phyloP scores from a whole-genome alignment of 2,329 filamentous ascomycete species.

The Ramichloridium luteum region DNA sequence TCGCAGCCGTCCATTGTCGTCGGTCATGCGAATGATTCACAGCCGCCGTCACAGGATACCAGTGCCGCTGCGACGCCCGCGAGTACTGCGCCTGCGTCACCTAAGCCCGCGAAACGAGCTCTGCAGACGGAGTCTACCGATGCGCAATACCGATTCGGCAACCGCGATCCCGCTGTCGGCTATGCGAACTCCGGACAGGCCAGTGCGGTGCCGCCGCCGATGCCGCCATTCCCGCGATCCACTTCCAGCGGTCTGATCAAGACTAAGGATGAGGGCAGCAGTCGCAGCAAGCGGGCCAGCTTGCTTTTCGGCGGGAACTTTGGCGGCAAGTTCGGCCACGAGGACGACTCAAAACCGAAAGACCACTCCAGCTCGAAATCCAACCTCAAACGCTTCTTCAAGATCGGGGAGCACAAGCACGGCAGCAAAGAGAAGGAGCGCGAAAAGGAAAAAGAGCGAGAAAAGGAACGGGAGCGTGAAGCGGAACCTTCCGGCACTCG shows the following conservation, averaged over 20 bases:
- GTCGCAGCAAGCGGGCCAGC: constrained; percentile 5
- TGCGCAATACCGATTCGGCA: constrained; percentile 70
- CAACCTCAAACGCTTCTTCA: constrained; percentile 94
- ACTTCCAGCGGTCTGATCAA: background rate
- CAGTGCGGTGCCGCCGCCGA: constrained; percentile 17
- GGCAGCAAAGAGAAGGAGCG: constrained; percentile 48
- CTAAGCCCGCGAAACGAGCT: constrained; percentile 57
- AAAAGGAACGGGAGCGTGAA: no score
- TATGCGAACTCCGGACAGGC: constrained; percentile 31
- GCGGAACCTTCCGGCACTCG: constrained; percentile 28
- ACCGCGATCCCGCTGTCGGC: constrained; percentile 54
- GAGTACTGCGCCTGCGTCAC: constrained; percentile 41
- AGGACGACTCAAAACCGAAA: constrained; percentile 35
- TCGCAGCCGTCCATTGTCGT: constrained; percentile 44
- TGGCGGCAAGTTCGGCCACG: constrained; percentile 34
- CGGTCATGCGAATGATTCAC: constrained; percentile 43
- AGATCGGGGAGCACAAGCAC: constrained; percentile 51
- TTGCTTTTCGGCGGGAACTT: constrained; percentile 29
- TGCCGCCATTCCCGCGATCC: background rate
- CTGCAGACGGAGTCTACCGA: constrained; percentile 47
- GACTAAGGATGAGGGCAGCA: constrained; percentile 1
- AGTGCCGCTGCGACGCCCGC: constrained; percentile 50
- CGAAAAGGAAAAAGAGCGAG: background rate
- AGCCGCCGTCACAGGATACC: constrained; percentile 42
- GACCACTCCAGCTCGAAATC: constrained; percentile 62